Percentiles rank a stretch among this genome's conserved stretches.
These are phyloP conservation scores for Hypoxylon subgilvum DNA, from an alignment of 495 filamentous ascomycete genomes.

Conservation along the genomic window DNA sequence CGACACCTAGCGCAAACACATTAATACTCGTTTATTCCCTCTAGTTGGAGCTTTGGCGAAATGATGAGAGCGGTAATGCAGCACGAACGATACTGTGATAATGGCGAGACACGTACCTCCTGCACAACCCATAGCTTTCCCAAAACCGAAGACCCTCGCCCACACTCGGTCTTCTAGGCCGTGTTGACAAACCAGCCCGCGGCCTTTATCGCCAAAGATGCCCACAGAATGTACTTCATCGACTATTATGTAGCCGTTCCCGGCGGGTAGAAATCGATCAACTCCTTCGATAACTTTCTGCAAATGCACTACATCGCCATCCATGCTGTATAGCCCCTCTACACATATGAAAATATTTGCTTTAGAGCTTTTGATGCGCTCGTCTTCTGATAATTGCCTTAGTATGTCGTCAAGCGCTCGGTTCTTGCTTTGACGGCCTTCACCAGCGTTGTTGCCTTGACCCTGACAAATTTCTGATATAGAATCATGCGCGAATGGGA, in stretches of 20 bases:
- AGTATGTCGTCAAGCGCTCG: constrained; percentile 32
- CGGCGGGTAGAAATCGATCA: constrained; percentile 59
- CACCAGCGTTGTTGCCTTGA: constrained; percentile 31
- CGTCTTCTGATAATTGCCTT: constrained; percentile 17
- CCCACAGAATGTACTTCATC: constrained; percentile 83
- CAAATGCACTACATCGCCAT: constrained; percentile 75
- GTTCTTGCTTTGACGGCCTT: constrained; percentile 17
- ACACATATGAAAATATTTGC: constrained; percentile 69
- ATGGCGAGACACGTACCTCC: constrained; percentile 63
- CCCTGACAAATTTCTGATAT: constrained; percentile 39
- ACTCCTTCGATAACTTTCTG: constrained; percentile 62
- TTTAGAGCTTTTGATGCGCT: constrained; percentile 41
- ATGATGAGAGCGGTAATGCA: background rate
- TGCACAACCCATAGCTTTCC: constrained; percentile 74
- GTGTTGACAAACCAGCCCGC: constrained; percentile 70
- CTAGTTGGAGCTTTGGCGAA: background rate
- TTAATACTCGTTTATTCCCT: constrained; percentile 4
- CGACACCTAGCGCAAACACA: constrained; percentile 42
- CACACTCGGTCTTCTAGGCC: constrained; percentile 71
- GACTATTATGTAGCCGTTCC: constrained; percentile 72
- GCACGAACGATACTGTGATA: background rate
- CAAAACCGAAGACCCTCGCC: constrained; percentile 76
- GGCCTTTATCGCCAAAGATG: constrained; percentile 65
- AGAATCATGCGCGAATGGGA: constrained; percentile 69
- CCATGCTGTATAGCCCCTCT: constrained; percentile 85